Evolutionary conservation across 108 stramenopile genomes (phyloP).

Genomic region (Stephanodiscus triporus): DNA sequence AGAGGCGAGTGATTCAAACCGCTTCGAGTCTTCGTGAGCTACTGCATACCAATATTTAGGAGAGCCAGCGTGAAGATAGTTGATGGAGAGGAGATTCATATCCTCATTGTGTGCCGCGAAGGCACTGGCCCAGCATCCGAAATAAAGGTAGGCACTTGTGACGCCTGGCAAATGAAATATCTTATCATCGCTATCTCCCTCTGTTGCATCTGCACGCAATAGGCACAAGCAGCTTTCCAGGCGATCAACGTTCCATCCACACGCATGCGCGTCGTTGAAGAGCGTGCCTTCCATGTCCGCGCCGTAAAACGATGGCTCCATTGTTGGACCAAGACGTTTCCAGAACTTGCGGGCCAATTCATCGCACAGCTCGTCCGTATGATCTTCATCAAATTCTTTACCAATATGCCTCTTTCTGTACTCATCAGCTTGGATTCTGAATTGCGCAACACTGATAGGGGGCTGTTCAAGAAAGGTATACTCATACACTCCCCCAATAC

Average conservation of each 20-base stretch:
- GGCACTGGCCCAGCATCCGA: constrained; percentile 89
- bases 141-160: constrained; percentile 87
- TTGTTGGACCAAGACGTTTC: constrained; percentile 91
- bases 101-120: constrained; percentile 97
- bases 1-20: constrained; percentile 85
- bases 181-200: constrained; percentile 42
- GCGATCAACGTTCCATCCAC: constrained; percentile 88
- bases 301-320: constrained; percentile 90
- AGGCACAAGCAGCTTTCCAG: constrained; percentile 58
- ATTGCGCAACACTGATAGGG: constrained; percentile 62
- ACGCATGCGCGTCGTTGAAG: constrained; percentile 77
- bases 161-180: constrained; percentile 80
- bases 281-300: constrained; percentile 95
- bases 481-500: constrained; percentile 88
- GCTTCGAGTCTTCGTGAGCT: constrained; percentile 69
- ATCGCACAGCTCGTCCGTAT: constrained; percentile 59
- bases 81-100: constrained; percentile 97
- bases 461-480: constrained; percentile 75
- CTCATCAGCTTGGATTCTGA: constrained; percentile 76
- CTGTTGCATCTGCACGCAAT: constrained; percentile 46
- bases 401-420: constrained; percentile 75
- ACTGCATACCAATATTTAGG: constrained; percentile 99
- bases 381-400: constrained; percentile 37
- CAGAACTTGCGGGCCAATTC: constrained; percentile 88
- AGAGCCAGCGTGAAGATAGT: constrained; percentile 96